A percentile compares a stretch with the other conserved stretches of the same genome.
Conservation (phyloP, 371 early-diverging fungal species). For the Mucor irregularis region DNA sequence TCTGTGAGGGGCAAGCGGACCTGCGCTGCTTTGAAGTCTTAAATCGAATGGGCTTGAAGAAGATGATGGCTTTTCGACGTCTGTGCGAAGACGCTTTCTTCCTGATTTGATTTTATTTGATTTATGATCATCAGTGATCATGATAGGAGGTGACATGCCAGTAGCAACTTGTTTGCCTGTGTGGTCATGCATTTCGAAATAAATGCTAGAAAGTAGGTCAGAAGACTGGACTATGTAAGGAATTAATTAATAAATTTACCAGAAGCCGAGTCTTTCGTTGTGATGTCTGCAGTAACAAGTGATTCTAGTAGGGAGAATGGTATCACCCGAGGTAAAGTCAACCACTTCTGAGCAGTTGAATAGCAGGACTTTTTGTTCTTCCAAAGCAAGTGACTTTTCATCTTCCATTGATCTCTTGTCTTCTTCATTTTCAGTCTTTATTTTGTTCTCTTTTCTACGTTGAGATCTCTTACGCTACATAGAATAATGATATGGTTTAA, state of each 20-base stretch:
- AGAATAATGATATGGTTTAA: background rate
- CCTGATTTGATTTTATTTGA: slow-evolving; percentile 69
- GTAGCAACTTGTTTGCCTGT: slow-evolving; percentile 70
- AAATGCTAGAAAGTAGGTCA: too few relatives aligned
- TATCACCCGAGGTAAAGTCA: slow-evolving; percentile 89
- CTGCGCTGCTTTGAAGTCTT: slow-evolving; percentile 1
- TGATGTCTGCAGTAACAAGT: slow-evolving; percentile 96
- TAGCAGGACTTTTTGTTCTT: slow-evolving; percentile 75
- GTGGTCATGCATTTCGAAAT: slow-evolving; percentile 77
- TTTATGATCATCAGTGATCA: slow-evolving; percentile 97
- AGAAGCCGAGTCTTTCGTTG: slow-evolving; percentile 88
- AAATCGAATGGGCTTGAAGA: background rate
- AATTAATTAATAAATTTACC: slow-evolving; percentile 20
- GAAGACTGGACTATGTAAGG: too few relatives aligned
- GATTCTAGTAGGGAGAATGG: slow-evolving; percentile 88
- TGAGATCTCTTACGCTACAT: slow-evolving; percentile 52
- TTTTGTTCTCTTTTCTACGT: slow-evolving; percentile 52
- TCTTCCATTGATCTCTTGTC: slow-evolving; percentile 36
- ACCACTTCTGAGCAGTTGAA: slow-evolving; percentile 88
- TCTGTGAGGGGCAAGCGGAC: background rate
- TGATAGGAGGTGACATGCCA: slow-evolving; percentile 88
- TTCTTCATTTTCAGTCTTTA: slow-evolving; percentile 11
- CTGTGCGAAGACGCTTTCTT: slow-evolving; percentile 46
- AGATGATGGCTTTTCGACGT: slow-evolving; percentile 5
- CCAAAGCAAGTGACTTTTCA: slow-evolving; percentile 54